phyloP scores from a whole-genome alignment of 176 grass and related monocot genomes.

The Dactylis glomerata region DNA sequence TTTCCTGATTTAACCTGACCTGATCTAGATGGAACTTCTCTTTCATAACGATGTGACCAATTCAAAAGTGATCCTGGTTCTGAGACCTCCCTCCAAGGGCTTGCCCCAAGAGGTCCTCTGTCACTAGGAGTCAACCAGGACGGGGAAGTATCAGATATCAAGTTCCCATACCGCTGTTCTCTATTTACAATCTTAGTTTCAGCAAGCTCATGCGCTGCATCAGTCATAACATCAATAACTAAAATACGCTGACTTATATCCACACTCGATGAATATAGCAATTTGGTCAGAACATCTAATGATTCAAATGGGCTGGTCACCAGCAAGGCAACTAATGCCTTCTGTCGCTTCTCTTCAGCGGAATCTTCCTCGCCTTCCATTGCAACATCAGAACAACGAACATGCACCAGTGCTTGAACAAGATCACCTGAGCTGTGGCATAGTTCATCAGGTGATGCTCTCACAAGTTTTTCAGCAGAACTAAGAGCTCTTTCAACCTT shows the following conservation, averaged over 20 bases:
- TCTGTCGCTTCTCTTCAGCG: constrained; percentile 87
- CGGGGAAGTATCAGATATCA: constrained; percentile 72
- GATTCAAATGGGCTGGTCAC: constrained; percentile 84
- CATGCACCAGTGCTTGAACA: constrained; percentile 77
- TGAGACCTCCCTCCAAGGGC: constrained; percentile 88
- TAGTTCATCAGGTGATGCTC: constrained; percentile 85
- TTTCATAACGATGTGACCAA: constrained; percentile 82
- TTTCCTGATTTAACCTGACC: constrained; percentile 81
- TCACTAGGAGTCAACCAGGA: constrained; percentile 82
- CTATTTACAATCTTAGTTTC: constrained; percentile 63
- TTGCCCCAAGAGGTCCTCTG: constrained; percentile 57
- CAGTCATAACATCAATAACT: constrained; percentile 92
- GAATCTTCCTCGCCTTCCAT: constrained; percentile 93
- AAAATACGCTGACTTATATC: constrained; percentile 88
- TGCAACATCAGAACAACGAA: constrained; percentile 78
- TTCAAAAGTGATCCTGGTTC: constrained; percentile 60
- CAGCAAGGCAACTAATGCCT: constrained; percentile 78
- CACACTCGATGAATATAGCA: constrained; percentile 83
- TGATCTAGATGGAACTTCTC: constrained; percentile 88
- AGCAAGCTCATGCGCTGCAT: constrained; percentile 85
- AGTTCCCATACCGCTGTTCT: constrained; percentile 34
- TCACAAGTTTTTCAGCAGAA: constrained; percentile 75
- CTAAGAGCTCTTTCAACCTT: constrained; percentile 90
- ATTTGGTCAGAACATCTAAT: constrained; percentile 71
- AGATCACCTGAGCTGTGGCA: constrained; percentile 70